Conservation (phyloP, 257 asterid genomes). For the Gynochthodes officinalis region DNA sequence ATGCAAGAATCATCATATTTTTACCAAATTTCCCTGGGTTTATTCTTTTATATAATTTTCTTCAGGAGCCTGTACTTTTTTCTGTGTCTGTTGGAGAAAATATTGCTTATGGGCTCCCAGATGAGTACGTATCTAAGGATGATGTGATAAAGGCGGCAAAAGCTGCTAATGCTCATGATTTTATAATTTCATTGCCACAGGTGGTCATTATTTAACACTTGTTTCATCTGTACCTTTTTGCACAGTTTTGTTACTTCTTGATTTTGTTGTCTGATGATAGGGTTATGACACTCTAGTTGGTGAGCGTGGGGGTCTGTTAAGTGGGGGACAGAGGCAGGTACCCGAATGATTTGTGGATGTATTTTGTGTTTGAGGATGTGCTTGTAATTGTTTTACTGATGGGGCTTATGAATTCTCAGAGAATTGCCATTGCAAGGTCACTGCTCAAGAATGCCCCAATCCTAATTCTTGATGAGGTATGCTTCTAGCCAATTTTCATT, state of each 20-base stretch:
- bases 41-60: slow-evolving; percentile 21
- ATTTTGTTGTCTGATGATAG: slow-evolving; percentile 32
- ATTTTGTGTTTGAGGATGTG: not conserved
- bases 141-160: slow-evolving; percentile 93
- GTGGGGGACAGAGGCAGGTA: slow-evolving; percentile 99
- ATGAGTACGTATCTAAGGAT: slow-evolving; percentile 77
- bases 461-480: slow-evolving; percentile 94
- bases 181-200: slow-evolving; percentile 89
- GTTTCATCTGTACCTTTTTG: slow-evolving; percentile 12
- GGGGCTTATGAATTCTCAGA: slow-evolving; percentile 41
- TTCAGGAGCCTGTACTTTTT: slow-evolving; percentile 93
- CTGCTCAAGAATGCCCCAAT: slow-evolving; percentile 95
- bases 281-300: slow-evolving; percentile 95
- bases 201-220: slow-evolving; percentile 32
- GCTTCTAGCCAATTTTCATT: slow-evolving; percentile 5
- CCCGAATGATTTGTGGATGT: not conserved
- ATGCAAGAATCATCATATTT: not conserved
- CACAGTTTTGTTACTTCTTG: slow-evolving; percentile 15
- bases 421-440: slow-evolving; percentile 97
- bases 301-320: slow-evolving; percentile 94
- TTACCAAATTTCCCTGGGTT: slow-evolving; percentile 7
- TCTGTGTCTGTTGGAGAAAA: slow-evolving; percentile 93
- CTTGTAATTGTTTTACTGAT: slow-evolving; percentile 16
- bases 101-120: slow-evolving; percentile 96
- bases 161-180: slow-evolving; percentile 99